Base-by-base conservation (phyloP, 208 protist genomes). In the Crithidia sp. region DNA sequence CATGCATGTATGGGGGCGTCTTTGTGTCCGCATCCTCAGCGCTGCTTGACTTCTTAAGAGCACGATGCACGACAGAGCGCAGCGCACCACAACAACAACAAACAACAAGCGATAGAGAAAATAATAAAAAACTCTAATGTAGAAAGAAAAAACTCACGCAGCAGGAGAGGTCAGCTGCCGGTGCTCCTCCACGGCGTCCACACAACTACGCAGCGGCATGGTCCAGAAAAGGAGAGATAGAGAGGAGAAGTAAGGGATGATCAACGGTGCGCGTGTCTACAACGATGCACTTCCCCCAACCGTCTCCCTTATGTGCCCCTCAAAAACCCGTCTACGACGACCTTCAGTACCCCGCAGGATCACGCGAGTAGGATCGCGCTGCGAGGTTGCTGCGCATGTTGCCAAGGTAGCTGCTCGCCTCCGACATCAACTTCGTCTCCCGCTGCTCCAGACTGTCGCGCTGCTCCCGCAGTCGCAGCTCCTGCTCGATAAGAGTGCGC, bases 401-500 rank as follows among this genome's bases (percentile, higher is more conserved):
- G 10, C 86, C 87, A 12, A 97, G 77, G 67, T 96, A 97, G 75
- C 56, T 93, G 60, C 65, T 88, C 43, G 91, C 91, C 71, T 97
- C 91, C 12, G 88, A 91, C 84, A 90, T 87, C 13, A 97, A 80
- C 83, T 91, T 95, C 49, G 84, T 93, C 77, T 97, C 94, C 10
- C 88, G 88, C 80, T 95, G 81, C 78, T 96, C 90, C 40, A 97
- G 69, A 70, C 82, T 96, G 67, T 97, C 91, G 9, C 94, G 76
- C 82, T 96, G 91, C 76, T 96, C 90, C 9, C 91, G 79, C 50
- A 97, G 76, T 2, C 94, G 91, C 64, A 97, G 76, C 67, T 97
- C 94, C 71, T 96, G 91, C 61, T 97, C 94, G 67, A 97, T 93
- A 8, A 97, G 83, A 2, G 90, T 83, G 2, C 90, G 87, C 64